Evolutionary conservation across 2,329 filamentous ascomycete genomes (phyloP).

Genomic region (Nigrograna mackinnonii): DNA sequence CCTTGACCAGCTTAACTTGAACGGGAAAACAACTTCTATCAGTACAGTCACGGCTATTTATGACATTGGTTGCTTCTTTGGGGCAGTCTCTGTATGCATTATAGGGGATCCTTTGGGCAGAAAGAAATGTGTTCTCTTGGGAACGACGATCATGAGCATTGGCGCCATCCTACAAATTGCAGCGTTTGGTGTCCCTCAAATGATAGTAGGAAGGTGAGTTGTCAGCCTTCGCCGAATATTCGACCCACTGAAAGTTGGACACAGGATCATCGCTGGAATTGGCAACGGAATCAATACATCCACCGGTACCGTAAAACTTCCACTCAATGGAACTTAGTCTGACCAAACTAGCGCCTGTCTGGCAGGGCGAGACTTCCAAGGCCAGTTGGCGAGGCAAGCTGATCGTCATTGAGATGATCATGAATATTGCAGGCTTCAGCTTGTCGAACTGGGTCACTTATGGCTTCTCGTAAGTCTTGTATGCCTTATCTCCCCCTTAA

Average conservation of each 20-base stretch:
- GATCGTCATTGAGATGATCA: slow-evolving; percentile 53
- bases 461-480: slow-evolving; percentile 46
- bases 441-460: slow-evolving; percentile 58
- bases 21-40: slow-evolving; percentile 41
- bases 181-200: slow-evolving; percentile 49
- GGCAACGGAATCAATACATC: slow-evolving; percentile 58
- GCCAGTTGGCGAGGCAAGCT: slow-evolving; percentile 47
- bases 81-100: slow-evolving; percentile 48
- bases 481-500: neutral
- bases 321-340: slow-evolving; percentile 17
- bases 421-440: slow-evolving; percentile 55
- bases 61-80: slow-evolving; percentile 64
- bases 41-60: slow-evolving; percentile 61
- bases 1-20: slow-evolving; percentile 51
- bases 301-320: slow-evolving; percentile 46
- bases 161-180: slow-evolving; percentile 49
- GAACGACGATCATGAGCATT: slow-evolving; percentile 47
- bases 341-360: slow-evolving; percentile 55
- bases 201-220: slow-evolving; percentile 49
- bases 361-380: slow-evolving; percentile 58
- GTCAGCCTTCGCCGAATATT: neutral
- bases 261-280: slow-evolving; percentile 47
- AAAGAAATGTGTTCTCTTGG: slow-evolving; percentile 46
- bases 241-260: neutral
- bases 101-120: slow-evolving; percentile 49